Conservation (phyloP, 768 basidiomycete species). For the Obba rivulosa region DNA sequence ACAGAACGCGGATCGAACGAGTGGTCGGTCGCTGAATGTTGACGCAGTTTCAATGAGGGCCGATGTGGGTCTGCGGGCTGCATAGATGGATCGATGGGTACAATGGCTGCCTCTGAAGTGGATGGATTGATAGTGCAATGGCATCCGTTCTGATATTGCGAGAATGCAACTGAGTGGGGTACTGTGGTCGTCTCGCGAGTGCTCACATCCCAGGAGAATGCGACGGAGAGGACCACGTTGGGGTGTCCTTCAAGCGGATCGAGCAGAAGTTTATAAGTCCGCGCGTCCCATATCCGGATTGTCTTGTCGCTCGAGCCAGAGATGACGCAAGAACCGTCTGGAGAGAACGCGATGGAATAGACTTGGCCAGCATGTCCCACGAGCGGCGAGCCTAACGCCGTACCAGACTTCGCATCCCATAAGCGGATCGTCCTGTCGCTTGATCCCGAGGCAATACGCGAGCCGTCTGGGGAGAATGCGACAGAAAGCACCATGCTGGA, state of each 20-base stretch:
- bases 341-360: background rate
- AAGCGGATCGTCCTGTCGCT: too few relatives aligned
- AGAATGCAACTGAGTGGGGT: too few relatives aligned
- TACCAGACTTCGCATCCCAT: too few relatives aligned
- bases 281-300: constrained; percentile 16
- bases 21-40: too few relatives aligned
- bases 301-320: background rate
- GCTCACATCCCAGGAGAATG: constrained; percentile 22
- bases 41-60: too few relatives aligned
- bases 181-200: too few relatives aligned
- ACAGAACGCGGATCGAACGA: too few relatives aligned
- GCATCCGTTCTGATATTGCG: too few relatives aligned
- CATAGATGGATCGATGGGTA: too few relatives aligned
- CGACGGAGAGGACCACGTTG: constrained; percentile 19
- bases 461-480: constrained; percentile 10
- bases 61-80: too few relatives aligned
- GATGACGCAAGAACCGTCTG: background rate
- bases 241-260: constrained; percentile 4
- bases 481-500: background rate
- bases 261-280: background rate
- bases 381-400: constrained; percentile 1
- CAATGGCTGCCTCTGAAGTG: too few relatives aligned
- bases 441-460: constrained; percentile 14
- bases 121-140: too few relatives aligned
- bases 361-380: constrained; percentile 14